Conservation (phyloP, 805 yeast genomes). For the Hyphopichia homilentoma region DNA sequence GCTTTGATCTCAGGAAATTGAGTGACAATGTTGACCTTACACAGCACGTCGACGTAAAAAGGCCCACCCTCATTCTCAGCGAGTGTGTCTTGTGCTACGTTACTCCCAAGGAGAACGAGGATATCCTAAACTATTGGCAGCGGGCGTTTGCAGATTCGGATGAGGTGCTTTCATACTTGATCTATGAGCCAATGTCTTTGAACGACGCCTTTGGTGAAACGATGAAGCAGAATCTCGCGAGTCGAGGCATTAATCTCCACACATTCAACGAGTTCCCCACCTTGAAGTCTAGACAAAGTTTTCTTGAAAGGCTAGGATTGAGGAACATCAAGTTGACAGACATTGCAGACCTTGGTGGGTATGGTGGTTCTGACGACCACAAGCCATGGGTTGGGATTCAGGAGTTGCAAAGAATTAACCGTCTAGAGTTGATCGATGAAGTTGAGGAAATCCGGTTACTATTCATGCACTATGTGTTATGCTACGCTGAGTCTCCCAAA, state of each 20-base stretch:
- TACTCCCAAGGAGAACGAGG: slow-evolving; percentile 44
- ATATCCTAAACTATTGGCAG: slow-evolving; percentile 43
- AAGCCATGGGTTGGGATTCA: slow-evolving; percentile 39
- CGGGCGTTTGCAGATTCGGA: slow-evolving; percentile 10
- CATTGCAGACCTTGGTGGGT: slow-evolving; percentile 41
- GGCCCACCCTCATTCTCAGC: slow-evolving; percentile 62
- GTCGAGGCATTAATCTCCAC: slow-evolving; percentile 61
- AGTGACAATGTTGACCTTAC: slow-evolving; percentile 4
- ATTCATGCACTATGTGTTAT: slow-evolving; percentile 57
- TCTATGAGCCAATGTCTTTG: slow-evolving; percentile 72
- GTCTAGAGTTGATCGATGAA: slow-evolving; percentile 69
- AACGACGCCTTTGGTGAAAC: slow-evolving; percentile 62
- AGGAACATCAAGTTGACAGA: slow-evolving; percentile 37
- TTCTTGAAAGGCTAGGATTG: slow-evolving; percentile 15
- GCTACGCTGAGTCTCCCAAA: slow-evolving; percentile 20
- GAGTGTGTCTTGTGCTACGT: slow-evolving; percentile 79
- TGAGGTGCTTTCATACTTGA: slow-evolving; percentile 29
- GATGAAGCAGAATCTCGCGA: slow-evolving; percentile 58
- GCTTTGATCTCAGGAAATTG: slow-evolving; percentile 50
- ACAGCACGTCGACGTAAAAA: slow-evolving; percentile 19
- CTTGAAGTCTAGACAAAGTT: slow-evolving; percentile 20
- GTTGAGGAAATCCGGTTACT: slow-evolving; percentile 65
- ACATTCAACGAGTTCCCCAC: slow-evolving; percentile 53
- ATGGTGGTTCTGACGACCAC: slow-evolving; percentile 20
- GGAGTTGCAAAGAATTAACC: slow-evolving; percentile 43